Percentiles rank a stretch among this genome's conserved stretches.
These are phyloP conservation scores for Salix viminalis DNA, from an alignment of 345 rosid species.

Conservation along the genomic window DNA sequence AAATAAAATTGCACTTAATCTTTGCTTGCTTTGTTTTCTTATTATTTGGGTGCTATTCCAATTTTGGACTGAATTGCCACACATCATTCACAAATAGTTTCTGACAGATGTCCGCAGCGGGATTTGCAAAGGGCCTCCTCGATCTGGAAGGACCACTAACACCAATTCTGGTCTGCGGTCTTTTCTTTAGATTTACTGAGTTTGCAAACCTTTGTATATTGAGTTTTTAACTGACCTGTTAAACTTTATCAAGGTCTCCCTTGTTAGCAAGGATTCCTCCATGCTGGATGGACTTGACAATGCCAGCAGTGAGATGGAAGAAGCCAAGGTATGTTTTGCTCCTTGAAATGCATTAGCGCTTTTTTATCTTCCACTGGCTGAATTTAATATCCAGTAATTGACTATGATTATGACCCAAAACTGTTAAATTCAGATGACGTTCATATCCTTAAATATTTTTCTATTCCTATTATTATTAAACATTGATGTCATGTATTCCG, in stretches of 20 bases:
- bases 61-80: conserved; percentile 1
- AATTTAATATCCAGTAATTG: neutral
- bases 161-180: conserved; percentile 79
- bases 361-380: conserved; percentile 2
- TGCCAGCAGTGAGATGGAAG: conserved; percentile 90
- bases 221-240: conserved; percentile 18
- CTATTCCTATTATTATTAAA: neutral
- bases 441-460: neutral
- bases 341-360: conserved; percentile 3
- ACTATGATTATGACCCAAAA: neutral
- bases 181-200: conserved; percentile 10
- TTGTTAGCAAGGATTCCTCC: conserved; percentile 99
- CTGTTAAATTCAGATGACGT: neutral
- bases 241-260: conserved; percentile 69
- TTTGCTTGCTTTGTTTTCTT: conserved; percentile 11
- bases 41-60: conserved; percentile 7
- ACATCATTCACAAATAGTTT: conserved; percentile 9
- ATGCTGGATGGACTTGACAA: conserved; percentile 99
- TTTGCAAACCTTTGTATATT: neutral
- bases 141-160: conserved; percentile 98
- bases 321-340: conserved; percentile 72
- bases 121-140: conserved; percentile 99
- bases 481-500: neutral
- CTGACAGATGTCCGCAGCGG: conserved; percentile 99
- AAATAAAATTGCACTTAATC: neutral